Conservation (phyloP, 805 yeast genomes). For the Kuraishia molischiana region DNA sequence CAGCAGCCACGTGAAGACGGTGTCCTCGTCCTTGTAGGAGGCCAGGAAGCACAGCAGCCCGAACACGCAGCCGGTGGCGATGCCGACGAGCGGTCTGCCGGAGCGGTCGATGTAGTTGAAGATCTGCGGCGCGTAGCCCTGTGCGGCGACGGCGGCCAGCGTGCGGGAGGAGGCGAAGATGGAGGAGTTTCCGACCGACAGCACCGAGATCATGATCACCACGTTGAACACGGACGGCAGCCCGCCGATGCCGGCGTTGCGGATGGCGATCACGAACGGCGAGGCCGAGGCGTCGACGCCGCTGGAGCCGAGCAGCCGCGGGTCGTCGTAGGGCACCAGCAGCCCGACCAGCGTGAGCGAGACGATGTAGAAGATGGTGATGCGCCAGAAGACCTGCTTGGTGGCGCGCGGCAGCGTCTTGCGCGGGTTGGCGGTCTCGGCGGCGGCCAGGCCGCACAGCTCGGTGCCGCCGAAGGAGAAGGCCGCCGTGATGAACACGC, state of each 20-base stretch:
- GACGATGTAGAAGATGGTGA: slow-evolving; percentile 45
- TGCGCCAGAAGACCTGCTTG: slow-evolving; percentile 58
- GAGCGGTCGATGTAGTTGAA: slow-evolving; percentile 63
- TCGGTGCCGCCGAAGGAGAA: slow-evolving; percentile 63
- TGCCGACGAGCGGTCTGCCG: slow-evolving; percentile 74
- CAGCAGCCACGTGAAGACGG: slow-evolving; percentile 64
- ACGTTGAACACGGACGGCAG: slow-evolving; percentile 69
- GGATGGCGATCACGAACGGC: slow-evolving; percentile 68
- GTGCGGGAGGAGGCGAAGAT: slow-evolving; percentile 66
- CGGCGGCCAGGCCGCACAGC: slow-evolving; percentile 55
- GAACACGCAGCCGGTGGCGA: slow-evolving; percentile 38
- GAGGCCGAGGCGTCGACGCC: slow-evolving; percentile 49
- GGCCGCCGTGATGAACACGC: slow-evolving; percentile 54
- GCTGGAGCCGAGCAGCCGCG: slow-evolving; percentile 35
- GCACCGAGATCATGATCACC: slow-evolving; percentile 61
- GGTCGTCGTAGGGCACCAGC: slow-evolving; percentile 46
- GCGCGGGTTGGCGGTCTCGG: slow-evolving; percentile 54
- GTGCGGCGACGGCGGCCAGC: slow-evolving; percentile 58
- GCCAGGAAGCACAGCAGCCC: slow-evolving; percentile 56
- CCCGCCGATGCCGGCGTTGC: slow-evolving; percentile 49
- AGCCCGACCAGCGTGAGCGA: slow-evolving; percentile 46
- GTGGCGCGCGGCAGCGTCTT: slow-evolving; percentile 54
- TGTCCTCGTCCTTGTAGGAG: slow-evolving; percentile 45
- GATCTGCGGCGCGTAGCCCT: slow-evolving; percentile 54
- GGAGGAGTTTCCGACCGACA: slow-evolving; percentile 72